These are phyloP conservation scores for Solanum peruvianum DNA, from an alignment of 257 asterid species.

Conservation along the genomic window DNA sequence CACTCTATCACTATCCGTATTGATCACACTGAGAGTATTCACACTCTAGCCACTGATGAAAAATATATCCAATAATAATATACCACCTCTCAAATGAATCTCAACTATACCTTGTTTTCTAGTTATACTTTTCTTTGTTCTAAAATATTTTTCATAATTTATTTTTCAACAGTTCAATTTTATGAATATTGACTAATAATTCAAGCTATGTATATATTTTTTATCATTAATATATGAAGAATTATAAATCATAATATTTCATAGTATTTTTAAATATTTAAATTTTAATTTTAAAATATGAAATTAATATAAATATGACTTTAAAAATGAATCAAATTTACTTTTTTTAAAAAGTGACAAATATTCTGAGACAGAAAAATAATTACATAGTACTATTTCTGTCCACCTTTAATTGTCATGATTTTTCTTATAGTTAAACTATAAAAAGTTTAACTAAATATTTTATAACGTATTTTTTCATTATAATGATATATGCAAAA, in stretches of 20 bases:
- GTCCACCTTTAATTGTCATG: too few species aligned
- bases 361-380: too few species aligned
- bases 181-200: neutral
- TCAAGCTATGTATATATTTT: neutral
- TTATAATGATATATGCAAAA: too few species aligned
- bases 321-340: neutral
- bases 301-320: neutral
- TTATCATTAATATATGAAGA: neutral
- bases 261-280: neutral
- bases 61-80: neutral
- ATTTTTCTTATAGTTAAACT: too few species aligned
- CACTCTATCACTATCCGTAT: neutral
- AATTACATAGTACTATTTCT: too few species aligned
- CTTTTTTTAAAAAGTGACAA: neutral
- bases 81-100: neutral
- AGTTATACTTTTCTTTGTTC: neutral
- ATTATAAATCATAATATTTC: neutral
- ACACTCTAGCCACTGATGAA: neutral
- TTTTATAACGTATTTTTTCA: too few species aligned
- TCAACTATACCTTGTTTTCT: neutral
- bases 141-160: neutral
- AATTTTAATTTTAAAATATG: too few species aligned
- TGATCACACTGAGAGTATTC: neutral
- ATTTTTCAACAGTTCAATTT: fast-evolving
- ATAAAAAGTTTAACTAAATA: too few species aligned